Base-by-base conservation (phyloP, 2,329 filamentous ascomycete genomes). In the Xylaria sp. region DNA sequence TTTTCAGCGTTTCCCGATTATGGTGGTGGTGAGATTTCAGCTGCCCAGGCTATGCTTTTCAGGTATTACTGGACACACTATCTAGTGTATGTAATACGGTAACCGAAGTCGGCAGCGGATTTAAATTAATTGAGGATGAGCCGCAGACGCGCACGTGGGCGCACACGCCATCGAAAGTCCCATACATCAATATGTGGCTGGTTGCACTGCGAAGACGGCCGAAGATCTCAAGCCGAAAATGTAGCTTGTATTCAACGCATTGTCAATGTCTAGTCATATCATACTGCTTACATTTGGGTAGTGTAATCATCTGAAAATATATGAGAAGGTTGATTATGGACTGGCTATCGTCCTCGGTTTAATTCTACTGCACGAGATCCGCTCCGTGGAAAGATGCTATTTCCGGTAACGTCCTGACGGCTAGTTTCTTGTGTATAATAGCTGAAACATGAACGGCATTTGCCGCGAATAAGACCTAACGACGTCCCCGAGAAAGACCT, bases 171-270 rank as follows among this genome's bases (percentile, higher is more conserved):
- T 18, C 10, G 36, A n/a, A 43, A 25, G 54, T 39, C 54, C 55
- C 23, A 25, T 58, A 25, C 13, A 58, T 56, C 12, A 58, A 18
- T 43, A 41, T 25, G 33, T 43, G 36, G 55, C 55, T 43, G 20
- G 13, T 28, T 7, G 55, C 36, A 20, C 25, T 41, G 18, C 28
- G 4, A 43, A 28, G 9, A 18, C 9, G 10, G 54, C 36, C 41
- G 36, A 57, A 12, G n/a, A 41, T 41, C 7, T 5, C 2, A 54
- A 31, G 25, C 28, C 20, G 13, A n/a, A 57, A 12, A 23, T 18
- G 20, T 12, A 23, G 10, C 23, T 25, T 18, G 5, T 54, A 15
- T 20, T 56, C 9, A n/a, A 10, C 8, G 1, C 46, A 20, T 23
- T 18, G 15, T 52, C 12, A 31, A 13, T n/a, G 36, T 36, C 31